phyloP scores from a whole-genome alignment of 2,329 filamentous ascomycete species.

The Thelonectria blattea region DNA sequence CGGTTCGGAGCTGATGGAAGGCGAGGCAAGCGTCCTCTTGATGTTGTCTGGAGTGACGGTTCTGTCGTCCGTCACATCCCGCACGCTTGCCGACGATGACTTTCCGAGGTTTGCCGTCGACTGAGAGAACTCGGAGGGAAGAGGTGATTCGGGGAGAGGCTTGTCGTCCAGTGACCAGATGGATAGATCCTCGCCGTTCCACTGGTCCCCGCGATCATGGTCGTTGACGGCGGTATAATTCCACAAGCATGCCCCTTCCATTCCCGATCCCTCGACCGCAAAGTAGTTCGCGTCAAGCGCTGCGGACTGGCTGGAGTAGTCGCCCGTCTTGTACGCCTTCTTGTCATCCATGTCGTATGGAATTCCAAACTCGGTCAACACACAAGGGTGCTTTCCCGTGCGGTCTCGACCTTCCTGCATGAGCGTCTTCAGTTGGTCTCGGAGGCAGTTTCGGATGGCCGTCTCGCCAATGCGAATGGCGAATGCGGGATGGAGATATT shows the following conservation, averaged over 20 bases:
- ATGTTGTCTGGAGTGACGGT: conserved; percentile 78
- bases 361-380: conserved; percentile 96
- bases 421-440: conserved; percentile 83
- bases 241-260: conserved; percentile 91
- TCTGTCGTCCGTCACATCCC: conserved; percentile 57
- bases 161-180: conserved; percentile 88
- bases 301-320: conserved; percentile 89
- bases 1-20: conserved; percentile 66
- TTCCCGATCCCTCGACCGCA: conserved; percentile 81
- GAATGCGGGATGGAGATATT: conserved; percentile 87
- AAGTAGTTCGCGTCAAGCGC: conserved; percentile 97
- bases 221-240: conserved; percentile 83
- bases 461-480: conserved; percentile 92
- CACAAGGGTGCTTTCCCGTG: conserved; percentile 85
- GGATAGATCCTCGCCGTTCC: conserved; percentile 97
- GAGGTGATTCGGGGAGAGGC: conserved; percentile 57
- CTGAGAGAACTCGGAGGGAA: conserved; percentile 51
- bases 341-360: conserved; percentile 99
- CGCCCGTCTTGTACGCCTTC: conserved; percentile 91
- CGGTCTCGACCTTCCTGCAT: conserved; percentile 86
- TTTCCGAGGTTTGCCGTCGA: conserved; percentile 52
- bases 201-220: conserved; percentile 88
- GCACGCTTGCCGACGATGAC: conserved; percentile 30
- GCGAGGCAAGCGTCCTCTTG: conserved; percentile 71
- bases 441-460: conserved; percentile 92